phyloP scores from a whole-genome alignment of 352 stramenopile genomes.

The Pythium aphanidermatum region DNA sequence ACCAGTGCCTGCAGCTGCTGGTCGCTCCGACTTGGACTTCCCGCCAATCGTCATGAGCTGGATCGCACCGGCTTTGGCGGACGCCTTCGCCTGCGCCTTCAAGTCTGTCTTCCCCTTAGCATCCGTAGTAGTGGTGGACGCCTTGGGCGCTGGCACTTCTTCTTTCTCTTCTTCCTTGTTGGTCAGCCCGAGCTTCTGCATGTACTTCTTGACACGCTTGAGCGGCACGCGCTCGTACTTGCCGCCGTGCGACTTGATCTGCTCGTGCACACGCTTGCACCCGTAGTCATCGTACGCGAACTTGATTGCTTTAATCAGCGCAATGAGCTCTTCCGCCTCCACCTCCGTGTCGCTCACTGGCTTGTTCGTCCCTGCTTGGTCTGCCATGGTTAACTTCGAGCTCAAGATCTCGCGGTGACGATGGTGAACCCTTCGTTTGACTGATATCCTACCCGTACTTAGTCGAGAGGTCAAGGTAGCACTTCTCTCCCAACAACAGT shows the following conservation, averaged over 20 bases:
- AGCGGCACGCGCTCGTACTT: slow-evolving; percentile 71
- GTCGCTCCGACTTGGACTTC: slow-evolving; percentile 58
- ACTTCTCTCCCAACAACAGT: too few species aligned
- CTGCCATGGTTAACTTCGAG: slow-evolving; percentile 7
- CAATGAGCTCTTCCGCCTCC: slow-evolving; percentile 71
- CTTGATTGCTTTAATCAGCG: slow-evolving; percentile 85
- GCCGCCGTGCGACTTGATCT: slow-evolving; percentile 69
- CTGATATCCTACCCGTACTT: slow-evolving; percentile 7
- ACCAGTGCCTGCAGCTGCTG: not conserved
- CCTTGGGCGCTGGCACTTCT: slow-evolving; percentile 7
- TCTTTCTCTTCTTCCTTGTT: slow-evolving; percentile 13
- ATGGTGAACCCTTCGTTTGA: not conserved
- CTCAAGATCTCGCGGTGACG: slow-evolving; percentile 2
- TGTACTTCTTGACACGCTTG: slow-evolving; percentile 81
- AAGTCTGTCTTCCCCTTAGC: not conserved
- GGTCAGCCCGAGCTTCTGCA: slow-evolving; percentile 77
- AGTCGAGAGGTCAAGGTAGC: too few species aligned
- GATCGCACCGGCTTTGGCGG: slow-evolving; percentile 30
- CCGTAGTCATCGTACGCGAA: slow-evolving; percentile 78
- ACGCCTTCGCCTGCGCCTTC: slow-evolving; percentile 15
- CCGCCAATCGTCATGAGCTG: slow-evolving; percentile 83
- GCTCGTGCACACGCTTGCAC: slow-evolving; percentile 76
- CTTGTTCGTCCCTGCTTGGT: slow-evolving; percentile 1
- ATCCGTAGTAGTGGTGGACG: not conserved
- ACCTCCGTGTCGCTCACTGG: slow-evolving; percentile 25